Evolutionary conservation across 164 flowering plant genomes (phyloP).

Genomic region (Umbilicus rupestris): DNA sequence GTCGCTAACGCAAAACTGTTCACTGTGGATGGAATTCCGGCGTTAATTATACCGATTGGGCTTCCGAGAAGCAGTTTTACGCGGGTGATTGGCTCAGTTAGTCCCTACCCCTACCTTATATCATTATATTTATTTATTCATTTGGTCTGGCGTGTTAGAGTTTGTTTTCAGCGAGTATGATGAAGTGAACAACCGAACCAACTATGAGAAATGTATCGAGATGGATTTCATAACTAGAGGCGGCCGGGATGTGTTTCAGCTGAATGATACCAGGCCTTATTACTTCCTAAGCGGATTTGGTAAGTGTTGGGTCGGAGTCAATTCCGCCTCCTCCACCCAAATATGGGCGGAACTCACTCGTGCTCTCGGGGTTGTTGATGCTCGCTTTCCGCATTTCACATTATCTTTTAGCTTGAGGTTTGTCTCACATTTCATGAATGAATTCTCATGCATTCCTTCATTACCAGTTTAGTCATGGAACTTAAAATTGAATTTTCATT

Average conservation of each 20-base stretch:
- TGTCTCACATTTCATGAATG: too few species aligned
- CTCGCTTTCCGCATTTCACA: too few species aligned
- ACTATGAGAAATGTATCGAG: not conserved
- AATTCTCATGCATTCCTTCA: too few species aligned
- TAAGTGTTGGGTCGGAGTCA: not conserved
- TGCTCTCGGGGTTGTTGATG: too few species aligned
- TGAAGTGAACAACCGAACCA: not conserved
- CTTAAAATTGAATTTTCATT: too few species aligned
- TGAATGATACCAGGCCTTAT: not conserved
- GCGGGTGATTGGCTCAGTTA: constrained; percentile 2
- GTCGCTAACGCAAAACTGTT: not conserved
- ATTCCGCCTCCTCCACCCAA: not conserved
- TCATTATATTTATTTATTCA: too few species aligned
- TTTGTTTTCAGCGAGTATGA: not conserved
- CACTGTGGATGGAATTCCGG: not conserved
- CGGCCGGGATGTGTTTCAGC: not conserved
- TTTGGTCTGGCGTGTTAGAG: not conserved
- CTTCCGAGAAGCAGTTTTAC: not conserved
- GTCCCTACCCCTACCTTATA: too few species aligned
- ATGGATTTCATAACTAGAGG: not conserved
- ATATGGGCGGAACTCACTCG: too few species aligned
- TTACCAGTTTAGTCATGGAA: too few species aligned
- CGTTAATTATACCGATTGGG: not conserved
- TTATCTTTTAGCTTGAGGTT: too few species aligned
- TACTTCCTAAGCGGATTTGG: not conserved